Conservation (phyloP, 2,329 filamentous ascomycete genomes). For the Ilyonectria sp. region DNA sequence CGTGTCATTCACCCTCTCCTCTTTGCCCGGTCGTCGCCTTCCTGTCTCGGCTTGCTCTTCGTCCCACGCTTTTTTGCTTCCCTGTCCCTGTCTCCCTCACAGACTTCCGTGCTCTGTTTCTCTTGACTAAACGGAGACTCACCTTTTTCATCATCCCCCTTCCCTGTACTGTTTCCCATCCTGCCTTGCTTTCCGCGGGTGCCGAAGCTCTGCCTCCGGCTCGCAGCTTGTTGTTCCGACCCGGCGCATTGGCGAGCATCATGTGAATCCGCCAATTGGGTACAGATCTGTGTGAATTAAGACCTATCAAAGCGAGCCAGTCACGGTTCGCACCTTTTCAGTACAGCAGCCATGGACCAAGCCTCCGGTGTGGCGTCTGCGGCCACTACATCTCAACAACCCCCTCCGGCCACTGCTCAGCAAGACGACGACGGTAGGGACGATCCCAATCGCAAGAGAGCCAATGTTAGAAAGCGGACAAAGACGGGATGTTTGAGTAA, state of each 20-base stretch:
- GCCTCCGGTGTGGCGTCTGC: constrained; percentile 31
- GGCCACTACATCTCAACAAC: constrained; percentile 34
- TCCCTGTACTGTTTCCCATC: constrained; percentile 16
- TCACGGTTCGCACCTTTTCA: constrained; percentile 11
- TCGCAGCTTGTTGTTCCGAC: constrained; percentile 19
- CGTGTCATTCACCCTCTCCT: constrained; percentile 25
- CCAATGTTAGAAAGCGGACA: constrained; percentile 77
- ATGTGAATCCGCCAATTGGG: constrained; percentile 40
- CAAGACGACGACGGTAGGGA: constrained; percentile 57
- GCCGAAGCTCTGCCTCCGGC: constrained; percentile 29
- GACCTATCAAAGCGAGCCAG: constrained; percentile 7
- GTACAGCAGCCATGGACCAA: constrained; percentile 38
- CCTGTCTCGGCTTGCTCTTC: constrained; percentile 18
- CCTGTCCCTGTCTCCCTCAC: constrained; percentile 12
- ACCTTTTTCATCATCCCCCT: neutral
- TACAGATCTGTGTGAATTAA: constrained; percentile 32
- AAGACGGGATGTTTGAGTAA: constrained; percentile 94
- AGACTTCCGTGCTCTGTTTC: neutral
- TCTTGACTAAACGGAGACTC: constrained; percentile 1
- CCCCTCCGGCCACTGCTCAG: constrained; percentile 51
- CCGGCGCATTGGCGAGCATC: constrained; percentile 30
- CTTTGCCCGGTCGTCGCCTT: constrained; percentile 9
- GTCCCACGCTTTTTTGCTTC: constrained; percentile 10
- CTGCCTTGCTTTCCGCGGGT: constrained; percentile 23
- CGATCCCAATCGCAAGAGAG: constrained; percentile 63